Evolutionary conservation across 345 rosid genomes (phyloP).

Genomic region (Populus euphratica): DNA sequence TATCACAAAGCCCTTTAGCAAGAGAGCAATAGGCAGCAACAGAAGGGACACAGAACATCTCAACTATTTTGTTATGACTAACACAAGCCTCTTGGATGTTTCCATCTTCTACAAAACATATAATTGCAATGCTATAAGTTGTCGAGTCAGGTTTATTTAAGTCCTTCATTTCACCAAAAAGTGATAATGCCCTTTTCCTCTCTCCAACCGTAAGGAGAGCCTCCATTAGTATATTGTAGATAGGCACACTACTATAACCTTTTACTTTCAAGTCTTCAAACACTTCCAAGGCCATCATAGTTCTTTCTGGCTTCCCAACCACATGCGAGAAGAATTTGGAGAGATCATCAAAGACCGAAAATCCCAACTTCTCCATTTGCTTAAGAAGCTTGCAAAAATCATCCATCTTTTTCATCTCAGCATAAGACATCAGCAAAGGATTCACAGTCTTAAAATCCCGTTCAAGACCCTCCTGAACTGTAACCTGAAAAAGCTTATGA

Average conservation of each 20-base stretch:
- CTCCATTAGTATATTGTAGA: slow-evolving; percentile 65
- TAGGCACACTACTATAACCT: slow-evolving; percentile 53
- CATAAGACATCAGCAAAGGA: slow-evolving; percentile 69
- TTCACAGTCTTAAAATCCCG: slow-evolving; percentile 61
- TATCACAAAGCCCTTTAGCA: slow-evolving; percentile 61
- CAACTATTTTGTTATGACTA: slow-evolving; percentile 67
- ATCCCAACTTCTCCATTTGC: slow-evolving; percentile 52
- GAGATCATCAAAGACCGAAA: slow-evolving; percentile 53
- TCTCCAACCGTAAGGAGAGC: slow-evolving; percentile 51
- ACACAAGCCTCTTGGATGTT: slow-evolving; percentile 60
- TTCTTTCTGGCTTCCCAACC: slow-evolving; percentile 48
- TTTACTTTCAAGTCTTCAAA: slow-evolving; percentile 52
- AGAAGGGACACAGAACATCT: slow-evolving; percentile 65
- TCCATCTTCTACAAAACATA: slow-evolving; percentile 51
- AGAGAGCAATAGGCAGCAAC: slow-evolving; percentile 64
- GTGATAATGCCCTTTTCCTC: slow-evolving; percentile 53
- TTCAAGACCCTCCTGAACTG: slow-evolving; percentile 59
- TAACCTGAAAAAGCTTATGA: slow-evolving; percentile 52
- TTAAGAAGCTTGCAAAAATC: slow-evolving; percentile 50
- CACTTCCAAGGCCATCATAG: slow-evolving; percentile 50
- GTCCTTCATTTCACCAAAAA: slow-evolving; percentile 51
- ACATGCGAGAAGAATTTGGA: slow-evolving; percentile 52
- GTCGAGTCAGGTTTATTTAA: slow-evolving; percentile 51
- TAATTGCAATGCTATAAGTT: slow-evolving; percentile 52
- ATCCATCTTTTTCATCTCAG: slow-evolving; percentile 47